Base-by-base conservation (phyloP, 768 basidiomycete species). In the Pisolithus marmoratus region DNA sequence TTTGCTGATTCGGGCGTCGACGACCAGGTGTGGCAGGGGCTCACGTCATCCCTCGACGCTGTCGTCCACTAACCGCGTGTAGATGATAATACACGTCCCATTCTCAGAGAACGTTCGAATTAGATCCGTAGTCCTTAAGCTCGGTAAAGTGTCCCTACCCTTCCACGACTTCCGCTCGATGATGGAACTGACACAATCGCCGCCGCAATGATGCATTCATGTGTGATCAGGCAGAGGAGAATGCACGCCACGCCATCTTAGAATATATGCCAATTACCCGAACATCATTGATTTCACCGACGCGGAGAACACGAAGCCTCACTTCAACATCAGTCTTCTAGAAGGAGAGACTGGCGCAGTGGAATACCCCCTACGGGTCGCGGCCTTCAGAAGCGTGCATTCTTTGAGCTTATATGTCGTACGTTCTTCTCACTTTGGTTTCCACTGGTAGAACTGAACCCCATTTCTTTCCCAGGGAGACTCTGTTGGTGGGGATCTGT, bases 21-120 rank as follows among this genome's bases (percentile, higher is more conserved):
- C 57, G 90, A 93, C 62, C 88, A 93, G 79, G 90, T 87, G 54
- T 46, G 73, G 53, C 29, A 47, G 29, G 24, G 24, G 23, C 22
- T 45, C 43, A 31, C 45, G 23, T 38, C 20, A 20, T 14, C 23
- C 42, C 54, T 38, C 40, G n/a, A 49, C 15, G 20, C 38, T 49
- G 44, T 34, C 49, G 48, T 60, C 49, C 46, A 37, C 29, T 49
- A 44, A 63, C 52, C 49, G 44, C 47, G 47, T 43, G 42, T 58
- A 92, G 90, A 73, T 91, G 50, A 85, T 92, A 60, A 75, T 93
- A 54, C 88, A 90, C 64, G 68, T 93, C 45, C 87, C 90, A 0
- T 93, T 93, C 72, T 77, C 76, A 1, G 78, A 90, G 63, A 86
- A 83, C 60, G 90, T 92, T 23, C 76, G 87, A 43, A 65, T 93